Conservation (phyloP, 352 stramenopile genomes). For the Pythium sp. region DNA sequence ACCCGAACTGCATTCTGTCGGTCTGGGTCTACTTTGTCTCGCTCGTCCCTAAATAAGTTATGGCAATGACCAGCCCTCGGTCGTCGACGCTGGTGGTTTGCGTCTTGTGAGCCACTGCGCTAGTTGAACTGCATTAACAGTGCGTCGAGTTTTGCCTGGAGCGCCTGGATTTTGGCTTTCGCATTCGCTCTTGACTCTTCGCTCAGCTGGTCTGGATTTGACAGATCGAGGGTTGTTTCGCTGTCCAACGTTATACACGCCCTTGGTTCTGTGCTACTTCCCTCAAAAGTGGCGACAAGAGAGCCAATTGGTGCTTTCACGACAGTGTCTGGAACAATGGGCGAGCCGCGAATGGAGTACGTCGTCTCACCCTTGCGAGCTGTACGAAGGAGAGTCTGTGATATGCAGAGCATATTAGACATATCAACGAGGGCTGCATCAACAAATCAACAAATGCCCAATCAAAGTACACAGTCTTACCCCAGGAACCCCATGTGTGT, state of each 20-base stretch:
- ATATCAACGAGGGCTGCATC: neutral
- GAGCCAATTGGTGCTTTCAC: slow-evolving; percentile 51
- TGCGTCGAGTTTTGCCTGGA: slow-evolving; percentile 68
- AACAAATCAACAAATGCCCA: neutral
- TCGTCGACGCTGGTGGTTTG: no score
- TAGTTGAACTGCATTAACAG: slow-evolving; percentile 63
- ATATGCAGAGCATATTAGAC: neutral
- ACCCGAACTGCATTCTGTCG: slow-evolving; percentile 86
- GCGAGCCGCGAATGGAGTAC: slow-evolving; percentile 69
- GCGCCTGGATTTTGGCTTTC: slow-evolving; percentile 57
- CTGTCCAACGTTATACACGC: slow-evolving; percentile 61
- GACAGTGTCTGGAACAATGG: slow-evolving; percentile 55
- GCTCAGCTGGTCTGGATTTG: slow-evolving; percentile 57
- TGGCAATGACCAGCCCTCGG: neutral
- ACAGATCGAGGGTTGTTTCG: slow-evolving; percentile 59
- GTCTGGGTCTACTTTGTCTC: slow-evolving; percentile 92
- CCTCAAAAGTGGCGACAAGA: slow-evolving; percentile 63
- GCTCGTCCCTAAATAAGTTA: slow-evolving; percentile 35
- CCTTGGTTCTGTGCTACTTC: slow-evolving; percentile 32
- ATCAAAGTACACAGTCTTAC: slow-evolving; percentile 16
- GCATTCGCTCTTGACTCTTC: slow-evolving; percentile 54
- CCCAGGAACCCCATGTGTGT: slow-evolving; percentile 20
- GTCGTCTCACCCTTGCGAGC: slow-evolving; percentile 69
- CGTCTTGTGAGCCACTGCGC: neutral
- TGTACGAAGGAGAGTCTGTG: slow-evolving; percentile 55